phyloP scores from a whole-genome alignment of 140 eudicot genomes.

The Ambrosia hybrid region DNA sequence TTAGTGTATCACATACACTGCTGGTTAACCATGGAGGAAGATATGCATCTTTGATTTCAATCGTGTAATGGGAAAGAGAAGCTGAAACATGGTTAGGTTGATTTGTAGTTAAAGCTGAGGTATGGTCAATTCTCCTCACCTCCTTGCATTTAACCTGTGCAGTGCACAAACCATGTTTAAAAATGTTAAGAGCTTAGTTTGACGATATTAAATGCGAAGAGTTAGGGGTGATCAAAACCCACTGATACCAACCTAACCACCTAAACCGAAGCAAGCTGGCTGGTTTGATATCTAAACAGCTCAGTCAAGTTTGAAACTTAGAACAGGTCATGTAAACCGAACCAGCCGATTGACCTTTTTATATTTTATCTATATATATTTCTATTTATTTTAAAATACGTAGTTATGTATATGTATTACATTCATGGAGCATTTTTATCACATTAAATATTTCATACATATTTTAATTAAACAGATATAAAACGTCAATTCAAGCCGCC shows the following conservation, averaged over 20 bases:
- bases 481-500: too few species aligned
- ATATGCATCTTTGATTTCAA: constrained; percentile 74
- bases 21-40: constrained; percentile 84
- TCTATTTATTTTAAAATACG: too few species aligned
- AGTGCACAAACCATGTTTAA: background rate
- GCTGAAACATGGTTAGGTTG: constrained; percentile 39
- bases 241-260: too few species aligned
- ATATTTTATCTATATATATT: too few species aligned
- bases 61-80: constrained; percentile 51
- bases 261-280: too few species aligned
- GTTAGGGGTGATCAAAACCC: too few species aligned
- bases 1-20: constrained; percentile 49
- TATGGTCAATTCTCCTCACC: constrained; percentile 52
- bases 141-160: constrained; percentile 79
- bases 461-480: background rate
- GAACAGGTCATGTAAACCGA: too few species aligned
- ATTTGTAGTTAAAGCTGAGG: constrained; percentile 28
- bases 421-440: too few species aligned
- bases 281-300: too few species aligned
- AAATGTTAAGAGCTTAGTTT: background rate
- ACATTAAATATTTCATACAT: background rate
- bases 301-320: too few species aligned
- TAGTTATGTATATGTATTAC: too few species aligned
- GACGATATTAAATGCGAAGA: background rate
- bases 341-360: too few species aligned